Evolutionary conservation across 306 rosid genomes (phyloP).

Genomic region (Herpetospermum pedunculosum): DNA sequence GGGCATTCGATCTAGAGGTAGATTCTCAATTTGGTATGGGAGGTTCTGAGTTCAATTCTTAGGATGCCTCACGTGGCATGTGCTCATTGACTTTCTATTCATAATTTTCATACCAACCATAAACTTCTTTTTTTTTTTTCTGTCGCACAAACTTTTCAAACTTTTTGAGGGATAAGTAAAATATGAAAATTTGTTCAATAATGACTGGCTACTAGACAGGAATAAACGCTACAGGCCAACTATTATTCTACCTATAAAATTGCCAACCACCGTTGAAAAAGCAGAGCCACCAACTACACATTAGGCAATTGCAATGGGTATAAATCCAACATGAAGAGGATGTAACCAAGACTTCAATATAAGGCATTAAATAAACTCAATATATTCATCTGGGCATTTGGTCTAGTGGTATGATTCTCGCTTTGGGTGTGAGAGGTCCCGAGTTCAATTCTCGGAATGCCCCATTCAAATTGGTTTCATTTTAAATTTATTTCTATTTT

Average conservation of each 20-base stretch:
- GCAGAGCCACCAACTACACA: background rate
- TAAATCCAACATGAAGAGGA: background rate
- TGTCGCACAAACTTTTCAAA: background rate
- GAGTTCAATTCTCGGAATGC: background rate
- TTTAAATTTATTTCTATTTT: too few species aligned
- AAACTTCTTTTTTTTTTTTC: background rate
- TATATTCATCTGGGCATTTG: too few species aligned
- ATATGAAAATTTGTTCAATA: background rate
- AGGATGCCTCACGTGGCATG: background rate
- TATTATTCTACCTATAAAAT: background rate
- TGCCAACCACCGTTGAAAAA: background rate
- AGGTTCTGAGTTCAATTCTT: background rate
- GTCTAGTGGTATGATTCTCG: conserved; percentile 5
- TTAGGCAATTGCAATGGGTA: background rate
- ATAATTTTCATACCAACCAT: background rate
- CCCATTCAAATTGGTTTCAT: too few species aligned
- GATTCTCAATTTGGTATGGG: background rate
- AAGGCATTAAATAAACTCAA: too few species aligned
- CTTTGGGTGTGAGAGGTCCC: background rate
- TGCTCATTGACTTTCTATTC: background rate
- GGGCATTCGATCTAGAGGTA: background rate
- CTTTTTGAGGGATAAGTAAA: background rate
- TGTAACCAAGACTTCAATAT: too few species aligned
- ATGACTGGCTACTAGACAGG: background rate
- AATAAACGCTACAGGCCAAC: background rate